Percentiles rank a stretch among this genome's conserved stretches.
Conservation (phyloP, 1,139 yeast genomes). For the Yamadazyma spencermartinsiae region DNA sequence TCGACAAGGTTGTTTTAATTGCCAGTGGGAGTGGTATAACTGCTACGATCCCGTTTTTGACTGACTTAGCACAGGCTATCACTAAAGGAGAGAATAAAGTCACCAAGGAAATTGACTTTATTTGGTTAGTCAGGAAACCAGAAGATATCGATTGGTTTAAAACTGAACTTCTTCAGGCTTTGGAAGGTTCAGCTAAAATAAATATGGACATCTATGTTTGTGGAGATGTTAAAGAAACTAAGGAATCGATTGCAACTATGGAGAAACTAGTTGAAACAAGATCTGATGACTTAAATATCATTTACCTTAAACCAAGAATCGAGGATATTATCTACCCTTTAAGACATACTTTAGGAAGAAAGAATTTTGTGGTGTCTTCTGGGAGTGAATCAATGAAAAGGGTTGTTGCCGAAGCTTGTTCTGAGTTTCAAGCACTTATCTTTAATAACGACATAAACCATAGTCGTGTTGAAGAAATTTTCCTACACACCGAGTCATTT, state of each 20-base stretch:
- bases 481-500: constrained; percentile 58
- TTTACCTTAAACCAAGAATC: constrained; percentile 37
- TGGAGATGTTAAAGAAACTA: constrained; percentile 4
- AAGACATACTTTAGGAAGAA: constrained; percentile 25
- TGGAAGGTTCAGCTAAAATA: constrained; percentile 25
- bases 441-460: constrained; percentile 30
- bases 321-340: constrained; percentile 20
- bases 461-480: constrained; percentile 47
- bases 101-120: constrained; percentile 36
- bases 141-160: constrained; percentile 48
- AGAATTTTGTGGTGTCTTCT: constrained; percentile 51
- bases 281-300: constrained; percentile 17
- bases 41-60: constrained; percentile 52
- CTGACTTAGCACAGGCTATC: constrained; percentile 21
- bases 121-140: constrained; percentile 48
- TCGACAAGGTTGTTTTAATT: constrained; percentile 47
- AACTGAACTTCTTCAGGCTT: constrained; percentile 37
- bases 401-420: constrained; percentile 45
- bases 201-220: constrained; percentile 26
- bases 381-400: constrained; percentile 50
- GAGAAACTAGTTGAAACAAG: not conserved
- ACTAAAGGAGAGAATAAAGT: constrained; percentile 16
- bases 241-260: constrained; percentile 2
- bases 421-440: constrained; percentile 35
- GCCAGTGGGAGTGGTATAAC: constrained; percentile 59